Evolutionary conservation across 192 early-diverging fungal species (phyloP).

Genomic region (Chytriomyces sp.): DNA sequence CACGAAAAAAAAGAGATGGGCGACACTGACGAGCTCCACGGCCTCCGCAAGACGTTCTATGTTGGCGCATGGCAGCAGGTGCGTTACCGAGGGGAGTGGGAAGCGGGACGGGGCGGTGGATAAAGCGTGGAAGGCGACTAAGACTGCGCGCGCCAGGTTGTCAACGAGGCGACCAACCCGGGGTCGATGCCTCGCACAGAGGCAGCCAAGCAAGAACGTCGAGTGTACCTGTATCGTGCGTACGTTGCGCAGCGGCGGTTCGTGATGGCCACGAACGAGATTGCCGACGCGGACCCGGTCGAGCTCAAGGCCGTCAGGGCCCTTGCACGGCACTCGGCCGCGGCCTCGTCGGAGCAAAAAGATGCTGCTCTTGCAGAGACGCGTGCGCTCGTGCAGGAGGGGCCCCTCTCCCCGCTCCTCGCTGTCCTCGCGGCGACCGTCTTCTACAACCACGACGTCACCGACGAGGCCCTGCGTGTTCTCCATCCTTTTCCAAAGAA

Average conservation of each 20-base stretch:
- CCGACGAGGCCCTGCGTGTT: slow-evolving; percentile 73
- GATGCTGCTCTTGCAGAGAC: slow-evolving; percentile 47
- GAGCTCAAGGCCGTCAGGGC: slow-evolving; percentile 70
- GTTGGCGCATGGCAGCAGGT: slow-evolving; percentile 74
- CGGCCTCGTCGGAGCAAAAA: slow-evolving; percentile 40
- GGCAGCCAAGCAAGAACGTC: slow-evolving; percentile 47
- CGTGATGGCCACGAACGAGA: slow-evolving; percentile 56
- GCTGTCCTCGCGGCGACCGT: slow-evolving; percentile 66
- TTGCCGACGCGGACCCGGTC: slow-evolving; percentile 46
- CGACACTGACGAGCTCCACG: slow-evolving; percentile 38
- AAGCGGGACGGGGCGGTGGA: too few species aligned
- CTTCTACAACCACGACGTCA: slow-evolving; percentile 56
- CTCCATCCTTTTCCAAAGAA: slow-evolving; percentile 72
- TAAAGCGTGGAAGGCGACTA: too few species aligned
- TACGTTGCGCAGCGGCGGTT: slow-evolving; percentile 78
- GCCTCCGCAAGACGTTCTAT: slow-evolving; percentile 48
- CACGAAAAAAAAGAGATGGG: not conserved
- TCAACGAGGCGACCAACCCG: slow-evolving; percentile 61
- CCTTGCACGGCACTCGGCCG: slow-evolving; percentile 49
- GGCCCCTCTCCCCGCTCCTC: slow-evolving; percentile 51
- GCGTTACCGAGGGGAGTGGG: too few species aligned
- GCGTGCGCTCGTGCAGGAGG: slow-evolving; percentile 45
- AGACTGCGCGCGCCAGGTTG: slow-evolving; percentile 13
- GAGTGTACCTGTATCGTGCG: slow-evolving; percentile 76
- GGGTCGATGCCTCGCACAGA: slow-evolving; percentile 31